phyloP scores from a whole-genome alignment of 2,329 filamentous ascomycete species.

The Endoconidiophora polonica region DNA sequence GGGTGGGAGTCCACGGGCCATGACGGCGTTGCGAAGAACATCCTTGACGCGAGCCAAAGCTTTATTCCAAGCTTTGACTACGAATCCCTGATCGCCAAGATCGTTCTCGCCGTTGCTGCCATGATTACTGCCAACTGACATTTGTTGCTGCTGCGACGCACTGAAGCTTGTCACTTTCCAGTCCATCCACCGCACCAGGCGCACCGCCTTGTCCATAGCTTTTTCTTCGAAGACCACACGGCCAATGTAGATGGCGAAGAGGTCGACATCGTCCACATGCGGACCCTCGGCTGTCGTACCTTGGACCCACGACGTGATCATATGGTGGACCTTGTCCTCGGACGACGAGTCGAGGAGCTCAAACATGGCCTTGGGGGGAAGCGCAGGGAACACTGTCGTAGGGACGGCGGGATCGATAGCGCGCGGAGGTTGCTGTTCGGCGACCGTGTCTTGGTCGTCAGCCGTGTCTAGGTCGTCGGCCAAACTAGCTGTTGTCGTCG shows the following conservation, averaged over 20 bases:
- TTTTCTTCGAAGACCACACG: conserved; percentile 59
- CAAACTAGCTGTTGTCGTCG: too few relatives aligned
- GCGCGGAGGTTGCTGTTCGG: too few relatives aligned
- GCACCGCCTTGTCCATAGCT: conserved; percentile 58
- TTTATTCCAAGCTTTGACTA: conserved; percentile 26
- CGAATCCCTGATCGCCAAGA: neutral
- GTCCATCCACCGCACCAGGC: conserved; percentile 51
- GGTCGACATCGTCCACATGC: conserved; percentile 58
- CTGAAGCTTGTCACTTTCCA: conserved; percentile 28
- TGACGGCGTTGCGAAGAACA: conserved; percentile 38
- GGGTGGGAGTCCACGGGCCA: conserved; percentile 32
- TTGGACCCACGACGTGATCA: conserved; percentile 68
- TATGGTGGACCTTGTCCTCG: conserved; percentile 48
- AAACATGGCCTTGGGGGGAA: conserved; percentile 31
- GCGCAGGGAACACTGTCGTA: conserved; percentile 29
- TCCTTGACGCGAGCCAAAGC: conserved; percentile 29
- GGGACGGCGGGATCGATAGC: too few relatives aligned
- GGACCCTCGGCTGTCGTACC: conserved; percentile 47
- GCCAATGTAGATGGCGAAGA: conserved; percentile 55
- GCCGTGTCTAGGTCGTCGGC: too few relatives aligned
- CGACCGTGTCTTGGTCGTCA: too few relatives aligned
- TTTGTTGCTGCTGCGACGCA: conserved; percentile 13
- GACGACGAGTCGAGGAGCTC: conserved; percentile 26
- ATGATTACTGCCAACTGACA: neutral
- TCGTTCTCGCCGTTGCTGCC: too few relatives aligned